Conservation (phyloP, 352 stramenopile genomes). For the Blastocystis sp. region DNA sequence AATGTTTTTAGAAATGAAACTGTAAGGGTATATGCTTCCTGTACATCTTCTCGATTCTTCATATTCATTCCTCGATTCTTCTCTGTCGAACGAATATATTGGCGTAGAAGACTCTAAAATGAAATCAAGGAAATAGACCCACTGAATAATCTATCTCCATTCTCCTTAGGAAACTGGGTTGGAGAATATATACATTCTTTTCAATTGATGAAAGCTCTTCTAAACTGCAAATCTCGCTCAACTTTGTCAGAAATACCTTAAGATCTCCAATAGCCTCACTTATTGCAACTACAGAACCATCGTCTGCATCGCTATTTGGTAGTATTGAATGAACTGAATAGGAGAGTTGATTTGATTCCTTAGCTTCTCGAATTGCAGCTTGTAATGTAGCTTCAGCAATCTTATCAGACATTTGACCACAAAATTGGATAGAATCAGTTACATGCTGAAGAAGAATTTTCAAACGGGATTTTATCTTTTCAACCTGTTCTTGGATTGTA, state of each 20-base stretch:
- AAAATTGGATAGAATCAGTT: too few species aligned
- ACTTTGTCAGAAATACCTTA: background rate
- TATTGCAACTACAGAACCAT: background rate
- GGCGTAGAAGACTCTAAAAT: background rate
- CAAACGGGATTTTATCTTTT: background rate
- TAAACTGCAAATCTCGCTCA: background rate
- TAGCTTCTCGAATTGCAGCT: background rate
- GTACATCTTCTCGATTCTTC: background rate
- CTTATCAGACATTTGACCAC: too few species aligned
- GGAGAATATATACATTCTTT: background rate
- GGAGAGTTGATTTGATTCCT: background rate
- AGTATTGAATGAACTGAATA: background rate
- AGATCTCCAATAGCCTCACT: background rate
- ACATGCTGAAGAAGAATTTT: too few species aligned
- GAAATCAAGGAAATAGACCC: background rate
- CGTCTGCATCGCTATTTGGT: background rate
- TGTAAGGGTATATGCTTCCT: background rate
- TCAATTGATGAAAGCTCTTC: constrained; percentile 23
- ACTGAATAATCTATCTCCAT: constrained; percentile 51
- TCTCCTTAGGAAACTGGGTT: constrained; percentile 20
- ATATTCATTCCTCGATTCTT: background rate
- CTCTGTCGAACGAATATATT: background rate
- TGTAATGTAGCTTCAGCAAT: too few species aligned
- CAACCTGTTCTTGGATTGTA: background rate
- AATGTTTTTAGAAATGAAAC: background rate